Percentiles rank a stretch among this genome's conserved stretches.
Conservation (phyloP, 129 eudicot genomes). For the Pseudognaphalium luteoalbum region DNA sequence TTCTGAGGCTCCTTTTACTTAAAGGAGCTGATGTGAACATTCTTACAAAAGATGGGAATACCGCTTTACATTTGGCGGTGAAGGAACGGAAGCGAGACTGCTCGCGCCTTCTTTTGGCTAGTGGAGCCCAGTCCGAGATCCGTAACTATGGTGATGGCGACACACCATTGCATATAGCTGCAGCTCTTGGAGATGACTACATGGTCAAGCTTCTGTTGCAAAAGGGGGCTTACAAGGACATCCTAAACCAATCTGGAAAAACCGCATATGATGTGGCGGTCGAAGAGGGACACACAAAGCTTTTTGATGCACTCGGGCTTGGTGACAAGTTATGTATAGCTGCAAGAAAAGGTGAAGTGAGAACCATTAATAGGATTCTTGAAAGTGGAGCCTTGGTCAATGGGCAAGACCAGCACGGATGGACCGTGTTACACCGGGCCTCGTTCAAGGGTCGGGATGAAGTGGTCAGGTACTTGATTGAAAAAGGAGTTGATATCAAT, state of each 20-base stretch:
- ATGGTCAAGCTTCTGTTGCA: constrained; percentile 69
- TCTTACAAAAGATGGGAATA: constrained; percentile 66
- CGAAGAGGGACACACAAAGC: constrained; percentile 63
- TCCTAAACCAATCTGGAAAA: constrained; percentile 49
- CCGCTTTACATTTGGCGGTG: constrained; percentile 63
- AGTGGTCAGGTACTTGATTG: constrained; percentile 48
- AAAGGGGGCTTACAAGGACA: constrained; percentile 70
- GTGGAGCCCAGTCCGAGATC: constrained; percentile 40
- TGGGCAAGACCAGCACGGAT: constrained; percentile 72
- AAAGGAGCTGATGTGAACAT: constrained; percentile 56
- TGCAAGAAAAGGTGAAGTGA: constrained; percentile 66
- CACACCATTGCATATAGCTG: constrained; percentile 68
- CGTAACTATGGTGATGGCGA: constrained; percentile 47
- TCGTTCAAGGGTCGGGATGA: constrained; percentile 64
- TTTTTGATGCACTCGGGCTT: constrained; percentile 60
- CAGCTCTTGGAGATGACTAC: constrained; percentile 60
- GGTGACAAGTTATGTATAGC: constrained; percentile 64
- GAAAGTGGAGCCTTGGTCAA: constrained; percentile 65
- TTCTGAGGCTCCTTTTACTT: constrained; percentile 58
- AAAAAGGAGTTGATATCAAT: constrained; percentile 55
- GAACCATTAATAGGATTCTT: constrained; percentile 50
- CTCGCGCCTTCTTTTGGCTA: constrained; percentile 46
- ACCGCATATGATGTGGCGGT: constrained; percentile 72
- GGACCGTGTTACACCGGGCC: constrained; percentile 79
- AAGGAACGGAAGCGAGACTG: constrained; percentile 60